A percentile compares a stretch with the other conserved stretches of the same genome.
Evolutionary conservation across 148 eudicot species (phyloP).

Genomic region (Vaccinium darrowii): DNA sequence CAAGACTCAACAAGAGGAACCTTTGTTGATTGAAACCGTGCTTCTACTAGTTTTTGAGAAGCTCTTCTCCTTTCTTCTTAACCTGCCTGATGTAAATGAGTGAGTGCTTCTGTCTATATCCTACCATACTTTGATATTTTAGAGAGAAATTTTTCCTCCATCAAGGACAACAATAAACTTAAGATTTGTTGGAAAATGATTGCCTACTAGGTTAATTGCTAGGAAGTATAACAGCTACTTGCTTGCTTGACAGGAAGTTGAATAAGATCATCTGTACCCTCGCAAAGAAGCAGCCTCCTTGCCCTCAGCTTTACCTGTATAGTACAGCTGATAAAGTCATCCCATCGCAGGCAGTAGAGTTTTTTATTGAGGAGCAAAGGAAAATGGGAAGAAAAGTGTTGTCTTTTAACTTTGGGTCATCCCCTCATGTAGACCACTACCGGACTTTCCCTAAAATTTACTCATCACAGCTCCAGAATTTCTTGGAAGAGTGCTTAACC

Average conservation of each 20-base stretch:
- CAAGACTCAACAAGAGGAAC: slow-evolving; percentile 41
- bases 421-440: slow-evolving; percentile 95
- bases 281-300: slow-evolving; percentile 55
- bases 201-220: not conserved
- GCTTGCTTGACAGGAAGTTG: slow-evolving; percentile 56
- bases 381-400: slow-evolving; percentile 54
- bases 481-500: slow-evolving; percentile 48
- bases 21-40: slow-evolving; percentile 42
- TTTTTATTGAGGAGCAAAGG: slow-evolving; percentile 67
- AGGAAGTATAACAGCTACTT: slow-evolving; percentile 2
- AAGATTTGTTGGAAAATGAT: not conserved
- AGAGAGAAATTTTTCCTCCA: not conserved
- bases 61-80: slow-evolving; percentile 61
- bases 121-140: slow-evolving; percentile 7
- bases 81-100: slow-evolving; percentile 62
- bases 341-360: slow-evolving; percentile 59
- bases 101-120: slow-evolving; percentile 35
- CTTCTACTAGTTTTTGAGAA: slow-evolving; percentile 62
- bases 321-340: slow-evolving; percentile 88
- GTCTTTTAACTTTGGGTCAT: slow-evolving; percentile 62
- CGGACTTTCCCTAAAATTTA: slow-evolving; percentile 71
- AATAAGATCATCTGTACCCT: slow-evolving; percentile 46
- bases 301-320: slow-evolving; percentile 94
- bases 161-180: not conserved
- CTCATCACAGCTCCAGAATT: slow-evolving; percentile 48